Conservation (phyloP, 2,329 filamentous ascomycete species). For the Alternaria brassicicola region DNA sequence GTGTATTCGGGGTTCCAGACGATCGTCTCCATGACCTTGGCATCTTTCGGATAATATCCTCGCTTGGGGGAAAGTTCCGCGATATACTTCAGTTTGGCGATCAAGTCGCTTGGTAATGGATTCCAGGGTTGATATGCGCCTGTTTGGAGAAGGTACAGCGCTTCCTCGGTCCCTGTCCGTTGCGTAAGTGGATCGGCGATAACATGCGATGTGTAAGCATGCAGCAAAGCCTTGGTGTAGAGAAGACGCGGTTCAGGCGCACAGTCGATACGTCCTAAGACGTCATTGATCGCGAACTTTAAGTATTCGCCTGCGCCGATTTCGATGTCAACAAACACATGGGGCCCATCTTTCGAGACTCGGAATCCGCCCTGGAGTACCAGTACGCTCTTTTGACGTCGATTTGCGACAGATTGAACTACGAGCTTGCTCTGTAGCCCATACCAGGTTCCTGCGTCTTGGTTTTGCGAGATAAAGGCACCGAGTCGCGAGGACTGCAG, state of each 20-base stretch:
- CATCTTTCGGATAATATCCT: conserved; percentile 34
- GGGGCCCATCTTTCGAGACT: conserved; percentile 37
- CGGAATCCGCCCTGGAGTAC: conserved; percentile 56
- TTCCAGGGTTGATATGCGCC: conserved; percentile 54
- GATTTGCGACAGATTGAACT: conserved; percentile 54
- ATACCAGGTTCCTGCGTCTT: conserved; percentile 66
- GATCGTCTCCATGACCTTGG: conserved; percentile 39
- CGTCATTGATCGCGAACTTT: conserved; percentile 60
- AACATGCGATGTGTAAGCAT: conserved; percentile 65
- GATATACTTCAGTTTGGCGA: conserved; percentile 28
- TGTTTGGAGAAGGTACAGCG: conserved; percentile 57
- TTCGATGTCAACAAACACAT: conserved; percentile 53
- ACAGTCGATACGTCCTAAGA: conserved; percentile 63
- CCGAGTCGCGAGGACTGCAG: conserved; percentile 59
- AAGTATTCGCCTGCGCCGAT: conserved; percentile 51
- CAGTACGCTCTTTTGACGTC: conserved; percentile 58
- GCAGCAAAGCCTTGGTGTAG: conserved; percentile 63
- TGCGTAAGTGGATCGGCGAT: conserved; percentile 64
- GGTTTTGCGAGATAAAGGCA: conserved; percentile 57
- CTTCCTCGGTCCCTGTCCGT: conserved; percentile 67
- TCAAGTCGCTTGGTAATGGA: conserved; percentile 9
- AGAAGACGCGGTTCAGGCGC: conserved; percentile 61
- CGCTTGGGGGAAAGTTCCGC: conserved; percentile 48
- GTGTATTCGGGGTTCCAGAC: conserved; percentile 38
- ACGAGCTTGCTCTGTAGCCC: conserved; percentile 66